phyloP scores from a whole-genome alignment of 306 rosid genomes.

The Acacia crassicarpa region DNA sequence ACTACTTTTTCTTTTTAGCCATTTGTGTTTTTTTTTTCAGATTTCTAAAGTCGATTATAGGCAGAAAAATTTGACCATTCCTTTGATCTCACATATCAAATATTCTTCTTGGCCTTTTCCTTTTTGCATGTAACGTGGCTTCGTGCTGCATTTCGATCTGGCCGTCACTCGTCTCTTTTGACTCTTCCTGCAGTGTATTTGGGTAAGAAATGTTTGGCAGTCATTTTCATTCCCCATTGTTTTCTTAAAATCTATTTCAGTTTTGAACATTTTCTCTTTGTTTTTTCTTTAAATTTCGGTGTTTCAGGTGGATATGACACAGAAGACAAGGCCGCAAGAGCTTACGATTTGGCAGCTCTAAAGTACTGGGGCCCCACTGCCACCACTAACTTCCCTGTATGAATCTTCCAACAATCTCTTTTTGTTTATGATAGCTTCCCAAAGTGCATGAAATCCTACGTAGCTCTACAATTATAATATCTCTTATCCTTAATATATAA shows the following conservation, averaged over 20 bases:
- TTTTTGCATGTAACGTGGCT: conserved; percentile 56
- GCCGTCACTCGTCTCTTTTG: conserved; percentile 32
- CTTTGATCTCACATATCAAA: conserved; percentile 34
- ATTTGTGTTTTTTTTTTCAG: conserved; percentile 1
- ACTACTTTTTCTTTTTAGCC: conserved; percentile 24
- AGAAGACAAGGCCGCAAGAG: conserved; percentile 91
- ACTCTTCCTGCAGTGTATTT: conserved; percentile 67
- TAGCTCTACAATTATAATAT: background rate
- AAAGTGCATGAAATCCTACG: conserved; percentile 10
- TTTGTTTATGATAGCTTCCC: background rate
- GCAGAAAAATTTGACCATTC: conserved; percentile 40
- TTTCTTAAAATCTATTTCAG: background rate
- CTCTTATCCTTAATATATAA: too few relatives aligned
- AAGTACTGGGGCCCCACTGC: conserved; percentile 94
- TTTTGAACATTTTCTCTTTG: background rate
- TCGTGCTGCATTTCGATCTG: conserved; percentile 37
- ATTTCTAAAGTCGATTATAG: conserved; percentile 15
- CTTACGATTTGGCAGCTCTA: conserved; percentile 90
- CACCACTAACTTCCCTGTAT: conserved; percentile 88
- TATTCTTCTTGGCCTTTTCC: conserved; percentile 32
- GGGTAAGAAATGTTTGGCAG: conserved; percentile 55
- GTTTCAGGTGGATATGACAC: conserved; percentile 87
- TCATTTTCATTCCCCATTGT: background rate
- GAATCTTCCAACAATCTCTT: background rate
- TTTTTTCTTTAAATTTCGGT: background rate